Percentiles rank a stretch among this genome's conserved stretches.
phyloP scores from a whole-genome alignment of 2,329 filamentous ascomycete genomes.

The Pseudocercospora cruenta region DNA sequence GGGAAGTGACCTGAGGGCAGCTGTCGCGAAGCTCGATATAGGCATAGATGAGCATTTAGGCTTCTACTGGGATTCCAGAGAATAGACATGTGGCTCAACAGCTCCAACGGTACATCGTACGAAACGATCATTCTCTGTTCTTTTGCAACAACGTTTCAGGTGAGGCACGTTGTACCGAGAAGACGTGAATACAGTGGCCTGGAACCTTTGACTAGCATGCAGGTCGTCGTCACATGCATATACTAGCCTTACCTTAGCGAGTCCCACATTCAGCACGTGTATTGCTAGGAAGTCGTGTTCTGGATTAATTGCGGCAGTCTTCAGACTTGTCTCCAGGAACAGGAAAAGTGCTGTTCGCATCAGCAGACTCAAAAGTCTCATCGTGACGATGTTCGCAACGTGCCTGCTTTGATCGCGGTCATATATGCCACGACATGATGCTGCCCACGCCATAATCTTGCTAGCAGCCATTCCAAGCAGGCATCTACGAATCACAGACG shows the following conservation, averaged over 20 bases:
- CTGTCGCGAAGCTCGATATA: slow-evolving; percentile 24
- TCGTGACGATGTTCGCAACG: not conserved
- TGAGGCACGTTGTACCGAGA: no score
- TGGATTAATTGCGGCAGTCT: not conserved
- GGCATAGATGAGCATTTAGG: slow-evolving; percentile 15
- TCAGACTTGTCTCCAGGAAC: not conserved
- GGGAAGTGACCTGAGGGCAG: slow-evolving; percentile 33
- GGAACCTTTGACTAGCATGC: not conserved
- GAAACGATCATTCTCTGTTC: not conserved
- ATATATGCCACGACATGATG: not conserved
- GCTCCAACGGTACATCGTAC: not conserved
- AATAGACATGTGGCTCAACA: slow-evolving; percentile 16
- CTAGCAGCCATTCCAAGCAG: not conserved
- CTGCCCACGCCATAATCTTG: not conserved
- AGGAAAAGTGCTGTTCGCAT: not conserved
- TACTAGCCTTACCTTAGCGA: not conserved
- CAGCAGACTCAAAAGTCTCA: not conserved
- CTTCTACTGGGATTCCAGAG: slow-evolving; percentile 36
- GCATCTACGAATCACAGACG: not conserved
- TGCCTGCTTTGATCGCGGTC: not conserved
- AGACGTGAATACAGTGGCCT: not conserved
- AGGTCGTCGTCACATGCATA: slow-evolving; percentile 3
- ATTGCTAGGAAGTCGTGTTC: not conserved
- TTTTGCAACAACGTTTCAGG: not conserved
- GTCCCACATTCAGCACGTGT: not conserved